Conservation (phyloP, 139 green algal genomes). For the Dunaliella primolecta region DNA sequence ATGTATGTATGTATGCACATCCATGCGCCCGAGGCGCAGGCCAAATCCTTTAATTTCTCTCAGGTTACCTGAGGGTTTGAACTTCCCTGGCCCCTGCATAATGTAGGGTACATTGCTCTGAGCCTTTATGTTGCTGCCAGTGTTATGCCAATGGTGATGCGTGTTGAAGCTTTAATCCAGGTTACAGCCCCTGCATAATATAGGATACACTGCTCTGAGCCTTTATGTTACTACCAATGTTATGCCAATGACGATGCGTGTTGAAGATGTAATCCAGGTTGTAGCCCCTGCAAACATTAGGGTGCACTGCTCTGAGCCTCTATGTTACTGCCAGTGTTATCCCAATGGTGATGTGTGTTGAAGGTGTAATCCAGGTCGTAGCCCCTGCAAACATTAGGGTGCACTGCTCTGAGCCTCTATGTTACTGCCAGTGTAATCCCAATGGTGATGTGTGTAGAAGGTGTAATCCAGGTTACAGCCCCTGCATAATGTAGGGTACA, state of each 20-base stretch:
- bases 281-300: slow-evolving; percentile 23
- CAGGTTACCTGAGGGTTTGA: no score
- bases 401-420: slow-evolving; percentile 37
- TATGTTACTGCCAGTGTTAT: slow-evolving; percentile 60
- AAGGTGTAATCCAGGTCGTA: slow-evolving; percentile 58
- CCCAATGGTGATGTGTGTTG: slow-evolving; percentile 80
- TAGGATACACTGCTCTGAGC: slow-evolving; percentile 32
- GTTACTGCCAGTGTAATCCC: slow-evolving; percentile 63
- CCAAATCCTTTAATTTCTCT: no score
- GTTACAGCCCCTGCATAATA: slow-evolving; percentile 25
- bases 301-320: slow-evolving; percentile 38
- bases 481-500: slow-evolving; percentile 13
- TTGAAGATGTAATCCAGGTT: slow-evolving; percentile 70
- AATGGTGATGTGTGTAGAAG: slow-evolving; percentile 82
- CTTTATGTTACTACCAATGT: slow-evolving; percentile 55
- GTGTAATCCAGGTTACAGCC: slow-evolving; percentile 54
- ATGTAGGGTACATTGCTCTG: slow-evolving; percentile 21
- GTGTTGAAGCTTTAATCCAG: slow-evolving; percentile 76
- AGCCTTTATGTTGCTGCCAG: slow-evolving; percentile 52
- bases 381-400: slow-evolving; percentile 15
- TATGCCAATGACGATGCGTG: slow-evolving; percentile 77
- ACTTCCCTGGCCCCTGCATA: no score
- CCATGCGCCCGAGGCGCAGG: no score
- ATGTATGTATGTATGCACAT: background rate
- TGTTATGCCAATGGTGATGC: slow-evolving; percentile 74